These are phyloP conservation scores for Venturiaceae sp. DNA, from an alignment of 2,329 filamentous ascomycete species.

Conservation along the genomic window DNA sequence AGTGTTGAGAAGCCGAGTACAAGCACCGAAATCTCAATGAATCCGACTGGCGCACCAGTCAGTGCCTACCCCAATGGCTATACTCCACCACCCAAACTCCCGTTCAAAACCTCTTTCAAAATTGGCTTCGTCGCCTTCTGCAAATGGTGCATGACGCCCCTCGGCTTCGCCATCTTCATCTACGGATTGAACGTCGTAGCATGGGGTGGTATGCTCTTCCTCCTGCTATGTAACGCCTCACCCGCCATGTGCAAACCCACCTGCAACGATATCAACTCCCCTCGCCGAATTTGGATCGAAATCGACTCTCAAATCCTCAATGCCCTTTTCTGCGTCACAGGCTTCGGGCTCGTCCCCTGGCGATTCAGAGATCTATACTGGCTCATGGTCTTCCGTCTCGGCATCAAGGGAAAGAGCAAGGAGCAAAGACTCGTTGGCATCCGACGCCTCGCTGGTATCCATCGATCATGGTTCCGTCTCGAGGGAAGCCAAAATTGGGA, in stretches of 20 bases:
- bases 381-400: conserved; percentile 54
- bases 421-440: conserved; percentile 45
- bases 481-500: conserved; percentile 45
- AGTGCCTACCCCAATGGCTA: conserved; percentile 23
- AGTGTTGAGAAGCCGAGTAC: background rate
- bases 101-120: conserved; percentile 48
- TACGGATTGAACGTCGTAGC: conserved; percentile 78
- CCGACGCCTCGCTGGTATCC: conserved; percentile 61
- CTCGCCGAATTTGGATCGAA: conserved; percentile 77
- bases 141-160: conserved; percentile 63
- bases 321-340: conserved; percentile 77
- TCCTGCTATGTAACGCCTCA: conserved; percentile 66
- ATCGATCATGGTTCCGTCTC: conserved; percentile 67
- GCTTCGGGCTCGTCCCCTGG: conserved; percentile 78
- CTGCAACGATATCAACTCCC: conserved; percentile 66
- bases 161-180: conserved; percentile 67
- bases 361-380: conserved; percentile 72
- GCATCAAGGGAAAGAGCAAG: conserved; percentile 8
- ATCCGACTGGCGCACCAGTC: background rate
- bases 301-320: conserved; percentile 76
- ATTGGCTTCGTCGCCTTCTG: conserved; percentile 54
- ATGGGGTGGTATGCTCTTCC: conserved; percentile 86
- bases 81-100: conserved; percentile 31
- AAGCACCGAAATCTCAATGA: background rate
- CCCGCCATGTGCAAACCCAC: conserved; percentile 61